Evolutionary conservation across 768 basidiomycete genomes (phyloP).

Genomic region (Suillus luteus): DNA sequence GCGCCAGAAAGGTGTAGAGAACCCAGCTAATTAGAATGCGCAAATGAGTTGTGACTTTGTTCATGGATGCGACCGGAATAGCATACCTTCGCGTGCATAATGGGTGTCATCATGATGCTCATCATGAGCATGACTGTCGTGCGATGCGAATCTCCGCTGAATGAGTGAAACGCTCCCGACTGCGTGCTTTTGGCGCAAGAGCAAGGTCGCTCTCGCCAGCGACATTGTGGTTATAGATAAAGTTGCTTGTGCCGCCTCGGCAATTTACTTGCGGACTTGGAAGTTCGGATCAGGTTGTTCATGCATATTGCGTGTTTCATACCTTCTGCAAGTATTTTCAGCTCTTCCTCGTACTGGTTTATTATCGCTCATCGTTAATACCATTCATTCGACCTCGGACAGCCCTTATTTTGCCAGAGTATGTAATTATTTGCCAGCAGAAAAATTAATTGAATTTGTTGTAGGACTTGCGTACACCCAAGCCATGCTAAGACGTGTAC

Average conservation of each 20-base stretch:
- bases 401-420: background rate
- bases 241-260: constrained; percentile 12
- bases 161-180: constrained; percentile 27
- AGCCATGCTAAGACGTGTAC: constrained; percentile 41
- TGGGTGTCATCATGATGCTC: constrained; percentile 39
- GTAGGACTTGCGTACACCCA: background rate
- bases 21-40: constrained; percentile 45
- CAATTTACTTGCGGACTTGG: constrained; percentile 15
- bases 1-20: constrained; percentile 67
- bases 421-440: background rate
- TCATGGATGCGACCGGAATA: constrained; percentile 9
- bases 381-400: background rate
- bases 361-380: constrained; percentile 1
- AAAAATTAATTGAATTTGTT: background rate
- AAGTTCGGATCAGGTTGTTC: background rate
- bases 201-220: constrained; percentile 41
- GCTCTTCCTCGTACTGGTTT: background rate
- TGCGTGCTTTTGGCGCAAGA: constrained; percentile 37
- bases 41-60: background rate
- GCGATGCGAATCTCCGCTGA: constrained; percentile 47
- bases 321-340: background rate
- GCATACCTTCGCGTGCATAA: constrained; percentile 63
- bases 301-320: constrained; percentile 2
- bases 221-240: constrained; percentile 38
- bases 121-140: constrained; percentile 45